Evolutionary conservation across 306 rosid genomes (phyloP).

Genomic region (Inga laurina): DNA sequence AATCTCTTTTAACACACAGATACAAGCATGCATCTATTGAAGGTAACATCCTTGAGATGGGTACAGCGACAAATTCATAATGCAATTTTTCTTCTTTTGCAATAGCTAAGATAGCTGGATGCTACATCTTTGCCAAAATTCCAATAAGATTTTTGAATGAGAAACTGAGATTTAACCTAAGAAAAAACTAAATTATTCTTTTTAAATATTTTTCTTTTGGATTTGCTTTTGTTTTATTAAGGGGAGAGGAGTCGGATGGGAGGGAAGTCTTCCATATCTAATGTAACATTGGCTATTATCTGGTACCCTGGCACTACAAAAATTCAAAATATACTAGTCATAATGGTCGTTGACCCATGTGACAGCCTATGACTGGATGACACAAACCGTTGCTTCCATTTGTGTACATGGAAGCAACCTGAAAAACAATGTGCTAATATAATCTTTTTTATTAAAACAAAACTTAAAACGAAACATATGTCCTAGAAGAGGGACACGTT

Average conservation of each 20-base stretch:
- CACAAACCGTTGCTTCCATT: not conserved
- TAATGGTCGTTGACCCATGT: not conserved
- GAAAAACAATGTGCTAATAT: slow-evolving; percentile 3
- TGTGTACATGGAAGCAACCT: slow-evolving; percentile 10
- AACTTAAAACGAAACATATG: not conserved
- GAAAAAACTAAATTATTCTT: not conserved
- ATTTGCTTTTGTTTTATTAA: not conserved
- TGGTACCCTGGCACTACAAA: not conserved
- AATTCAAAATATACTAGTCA: not conserved
- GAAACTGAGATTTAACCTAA: not conserved
- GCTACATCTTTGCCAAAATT: not conserved
- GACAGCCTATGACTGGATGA: not conserved
- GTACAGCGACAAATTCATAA: too few relatives aligned
- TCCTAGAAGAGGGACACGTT: slow-evolving; percentile 22
- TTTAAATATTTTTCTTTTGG: not conserved
- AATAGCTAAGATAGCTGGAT: not conserved
- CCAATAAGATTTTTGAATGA: not conserved
- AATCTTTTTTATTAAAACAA: not conserved
- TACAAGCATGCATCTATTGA: not conserved
- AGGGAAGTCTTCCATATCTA: not conserved
- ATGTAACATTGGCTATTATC: not conserved
- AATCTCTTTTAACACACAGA: not conserved
- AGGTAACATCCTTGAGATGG: not conserved
- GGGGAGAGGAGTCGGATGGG: not conserved
- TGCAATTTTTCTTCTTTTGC: too few relatives aligned